phyloP scores from a whole-genome alignment of 345 rosid species.

The Populus ilicifolia region DNA sequence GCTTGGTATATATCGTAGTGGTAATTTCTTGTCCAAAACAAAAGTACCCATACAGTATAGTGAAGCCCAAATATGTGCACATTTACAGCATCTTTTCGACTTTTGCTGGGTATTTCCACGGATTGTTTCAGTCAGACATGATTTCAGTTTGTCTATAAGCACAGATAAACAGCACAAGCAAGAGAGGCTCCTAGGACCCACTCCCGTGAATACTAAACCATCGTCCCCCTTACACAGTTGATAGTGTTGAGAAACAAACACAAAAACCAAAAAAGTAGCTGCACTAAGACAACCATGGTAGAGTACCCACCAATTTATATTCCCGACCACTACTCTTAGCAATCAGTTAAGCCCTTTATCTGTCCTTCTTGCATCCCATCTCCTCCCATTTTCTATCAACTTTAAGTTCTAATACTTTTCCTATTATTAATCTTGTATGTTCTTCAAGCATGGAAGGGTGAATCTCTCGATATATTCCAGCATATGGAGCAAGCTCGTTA shows the following conservation, averaged over 20 bases:
- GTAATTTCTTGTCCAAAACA: background rate
- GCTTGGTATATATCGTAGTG: background rate
- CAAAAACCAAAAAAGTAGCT: conserved; percentile 23
- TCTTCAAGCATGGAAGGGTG: background rate
- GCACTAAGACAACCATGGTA: conserved; percentile 29
- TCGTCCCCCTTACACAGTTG: background rate
- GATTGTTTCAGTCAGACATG: background rate
- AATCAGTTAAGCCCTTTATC: conserved; percentile 2
- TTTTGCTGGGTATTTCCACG: background rate
- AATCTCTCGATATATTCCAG: background rate
- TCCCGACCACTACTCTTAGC: conserved; percentile 22
- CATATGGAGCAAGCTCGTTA: conserved; percentile 41
- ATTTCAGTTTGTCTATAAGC: conserved; percentile 11
- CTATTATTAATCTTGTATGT: background rate
- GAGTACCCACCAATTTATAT: conserved; percentile 47
- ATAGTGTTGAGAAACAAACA: conserved; percentile 14
- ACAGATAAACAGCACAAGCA: conserved; percentile 1
- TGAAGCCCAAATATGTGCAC: background rate
- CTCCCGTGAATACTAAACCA: background rate
- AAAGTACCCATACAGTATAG: background rate
- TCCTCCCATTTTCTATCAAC: background rate
- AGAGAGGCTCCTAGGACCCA: conserved; percentile 3
- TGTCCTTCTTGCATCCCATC: background rate
- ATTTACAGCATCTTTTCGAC: conserved; percentile 9
- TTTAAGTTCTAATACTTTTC: background rate